Evolutionary conservation across 164 flowering plant genomes (phyloP), one percentile per base, ranked within the genome.

Genomic region (Paratinospora sagittata): DNA sequence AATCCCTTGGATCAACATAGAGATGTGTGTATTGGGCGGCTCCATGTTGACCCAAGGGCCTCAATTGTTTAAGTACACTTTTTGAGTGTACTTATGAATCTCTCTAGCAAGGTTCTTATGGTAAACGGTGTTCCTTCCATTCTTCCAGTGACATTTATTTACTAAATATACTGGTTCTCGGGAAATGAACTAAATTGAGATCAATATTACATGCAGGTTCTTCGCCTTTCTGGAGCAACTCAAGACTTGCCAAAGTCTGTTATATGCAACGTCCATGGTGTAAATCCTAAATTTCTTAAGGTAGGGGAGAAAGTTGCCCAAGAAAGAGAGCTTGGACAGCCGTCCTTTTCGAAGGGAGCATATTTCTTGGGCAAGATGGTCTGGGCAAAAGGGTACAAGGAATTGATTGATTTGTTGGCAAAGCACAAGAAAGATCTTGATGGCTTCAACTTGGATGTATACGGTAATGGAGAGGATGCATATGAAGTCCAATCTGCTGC

Each of bases 361-460:
- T 96, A 96, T 79, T 96, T 91, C 80, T 74, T 96, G 67, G 97
- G 98, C 37, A 95, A 95, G 82, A 89, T 95, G 98, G 98, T 95
- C 8, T 95, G 98, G 98, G 96, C 98, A 27, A 96, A 96, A 79
- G 99, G 98, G 52, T 93, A 96, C 77, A 79, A 81, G 66, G 99
- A 96, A 76, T 74, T 96, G 78, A 87, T 93, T 67, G 95, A 96
- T 84, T 83, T 96, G 78, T 70, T 96, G 43, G 80, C 86, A 21
- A 88, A 87, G 80, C 91, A 88, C 78, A 89, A 86, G 78, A 86
- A 71, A 45, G 97, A 96, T 39, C 92, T 96, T 69, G 84, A 85
- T 75, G 89, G 90, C 71, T 88, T 96, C 69, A 91, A 89, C 34
- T 75, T 96, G 85, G 99, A 96, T 72, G 92, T 96, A 27, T 95